phyloP scores from a whole-genome alignment of 305 asterid species.

The Rubia tinctorum region DNA sequence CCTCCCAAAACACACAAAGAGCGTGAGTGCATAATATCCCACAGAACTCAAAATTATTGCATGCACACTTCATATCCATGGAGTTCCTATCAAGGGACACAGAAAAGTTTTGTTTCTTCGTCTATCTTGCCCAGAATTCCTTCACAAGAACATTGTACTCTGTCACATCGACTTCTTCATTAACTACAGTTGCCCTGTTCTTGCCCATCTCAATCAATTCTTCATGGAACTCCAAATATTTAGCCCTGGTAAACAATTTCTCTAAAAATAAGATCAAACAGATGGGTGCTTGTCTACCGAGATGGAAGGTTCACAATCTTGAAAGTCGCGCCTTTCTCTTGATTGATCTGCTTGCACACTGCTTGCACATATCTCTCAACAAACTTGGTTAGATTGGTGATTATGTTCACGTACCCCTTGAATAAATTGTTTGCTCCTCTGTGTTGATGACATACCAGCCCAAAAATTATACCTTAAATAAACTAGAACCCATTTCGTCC shows the following conservation, averaged over 20 bases:
- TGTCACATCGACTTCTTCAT: too few species aligned
- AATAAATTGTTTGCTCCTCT: too few species aligned
- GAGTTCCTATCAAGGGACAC: not conserved
- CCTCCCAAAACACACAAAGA: too few species aligned
- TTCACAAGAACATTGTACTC: not conserved
- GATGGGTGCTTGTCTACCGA: too few species aligned
- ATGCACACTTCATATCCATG: not conserved
- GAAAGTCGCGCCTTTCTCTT: too few species aligned
- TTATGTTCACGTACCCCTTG: not conserved
- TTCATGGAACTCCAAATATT: too few species aligned
- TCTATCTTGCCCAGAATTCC: not conserved
- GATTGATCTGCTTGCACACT: not conserved
- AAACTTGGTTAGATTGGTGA: not conserved
- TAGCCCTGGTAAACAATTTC: too few species aligned
- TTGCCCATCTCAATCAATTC: not conserved
- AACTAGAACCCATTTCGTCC: not conserved
- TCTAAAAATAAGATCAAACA: too few species aligned
- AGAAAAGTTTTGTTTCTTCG: too few species aligned
- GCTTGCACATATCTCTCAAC: not conserved
- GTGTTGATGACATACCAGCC: not conserved
- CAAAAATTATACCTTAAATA: not conserved
- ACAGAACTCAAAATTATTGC: not conserved
- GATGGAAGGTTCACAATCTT: too few species aligned
- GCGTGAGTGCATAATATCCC: too few species aligned
- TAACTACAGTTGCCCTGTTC: too few species aligned